Evolutionary conservation across 805 yeast genomes (phyloP), one percentile per base, ranked within the genome.

Genomic region (Danielia oregonensis): DNA sequence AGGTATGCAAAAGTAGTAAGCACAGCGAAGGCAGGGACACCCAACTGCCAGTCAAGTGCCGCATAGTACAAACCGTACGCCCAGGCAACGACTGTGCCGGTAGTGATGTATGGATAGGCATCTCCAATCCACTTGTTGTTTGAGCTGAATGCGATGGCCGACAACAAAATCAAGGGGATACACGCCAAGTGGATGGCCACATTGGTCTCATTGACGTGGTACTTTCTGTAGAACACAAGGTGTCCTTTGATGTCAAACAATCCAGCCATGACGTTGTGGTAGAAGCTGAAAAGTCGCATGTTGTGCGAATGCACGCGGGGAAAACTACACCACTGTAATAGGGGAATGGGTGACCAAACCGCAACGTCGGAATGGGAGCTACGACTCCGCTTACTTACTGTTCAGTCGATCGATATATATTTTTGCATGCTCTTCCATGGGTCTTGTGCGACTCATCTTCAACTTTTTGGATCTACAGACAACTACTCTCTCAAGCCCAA

Each of bases 181-280:
- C 87, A 87, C 4, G 76, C 55, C 29, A 83, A 56, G 53, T 91
- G 98, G 43, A 91, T 84, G 7, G 65, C 44, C 5, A 89, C 89
- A 60, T 91, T 91, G 2, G 60, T 63, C 45, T 78, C 64, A 53
- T 71, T 56, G 42, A 55, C 64, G 37, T 47, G 52, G 32, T 47
- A 47, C 13, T 45, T 43, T 36, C 52, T 42, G 48, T 67, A 67
- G 40, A 66, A 63, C 18, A 60, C 61, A 37, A 67, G 57, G 29
- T 67, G 73, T 17, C 47, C 53, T 24, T 57, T 59, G 22, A 67
- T 50, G 37, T 65, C 68, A 9, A 63, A 45, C 4, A 62, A 29
- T 1, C 60, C 61, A 6, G 63, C 32, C 69, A 63, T 65, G 3
- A 10, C 42, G 18, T n/a, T n/a, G 33, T 14, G 11, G 15, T 11